phyloP scores from a whole-genome alignment of 2,329 filamentous ascomycete genomes.

The Colletotrichum sp. region DNA sequence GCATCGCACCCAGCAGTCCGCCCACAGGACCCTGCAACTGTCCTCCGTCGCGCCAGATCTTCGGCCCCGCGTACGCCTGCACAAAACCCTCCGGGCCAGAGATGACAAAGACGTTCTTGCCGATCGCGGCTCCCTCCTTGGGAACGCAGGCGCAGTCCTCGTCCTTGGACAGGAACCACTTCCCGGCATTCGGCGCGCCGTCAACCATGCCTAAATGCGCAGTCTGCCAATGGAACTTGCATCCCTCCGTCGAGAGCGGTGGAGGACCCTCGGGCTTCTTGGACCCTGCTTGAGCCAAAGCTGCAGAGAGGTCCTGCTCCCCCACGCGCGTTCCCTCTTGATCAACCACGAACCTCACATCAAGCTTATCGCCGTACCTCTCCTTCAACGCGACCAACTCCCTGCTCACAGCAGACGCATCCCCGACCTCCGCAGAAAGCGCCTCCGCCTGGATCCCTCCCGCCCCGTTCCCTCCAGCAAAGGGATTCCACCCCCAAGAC shows the following conservation, averaged over 20 bases:
- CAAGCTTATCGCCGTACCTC: conserved; percentile 59
- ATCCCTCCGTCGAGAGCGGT: conserved; percentile 31
- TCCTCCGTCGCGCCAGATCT: conserved; percentile 73
- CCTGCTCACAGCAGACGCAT: conserved; percentile 57
- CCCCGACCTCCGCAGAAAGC: conserved; percentile 17
- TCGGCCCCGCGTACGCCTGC: conserved; percentile 78
- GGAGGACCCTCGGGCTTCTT: conserved; percentile 34
- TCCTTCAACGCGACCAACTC: conserved; percentile 69
- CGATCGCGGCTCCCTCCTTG: conserved; percentile 30
- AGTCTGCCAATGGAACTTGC: conserved; percentile 32
- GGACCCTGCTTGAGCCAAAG: conserved; percentile 26
- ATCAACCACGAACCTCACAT: conserved; percentile 80
- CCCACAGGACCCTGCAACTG: conserved; percentile 78
- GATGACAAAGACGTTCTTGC: conserved; percentile 76
- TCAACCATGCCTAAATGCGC: conserved; percentile 24
- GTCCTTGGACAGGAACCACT: neutral
- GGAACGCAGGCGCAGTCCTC: conserved; percentile 29
- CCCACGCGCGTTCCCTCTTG: conserved; percentile 74
- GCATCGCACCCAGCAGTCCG: conserved; percentile 69
- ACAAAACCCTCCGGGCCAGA: conserved; percentile 94
- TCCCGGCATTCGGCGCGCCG: conserved; percentile 19
- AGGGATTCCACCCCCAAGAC: conserved; percentile 24
- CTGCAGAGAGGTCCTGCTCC: conserved; percentile 49
- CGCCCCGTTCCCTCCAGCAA: neutral
- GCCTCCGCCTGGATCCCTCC: conserved; percentile 24